Conservation (phyloP, 2,329 filamentous ascomycete genomes). For the Aspergillus melleus region DNA sequence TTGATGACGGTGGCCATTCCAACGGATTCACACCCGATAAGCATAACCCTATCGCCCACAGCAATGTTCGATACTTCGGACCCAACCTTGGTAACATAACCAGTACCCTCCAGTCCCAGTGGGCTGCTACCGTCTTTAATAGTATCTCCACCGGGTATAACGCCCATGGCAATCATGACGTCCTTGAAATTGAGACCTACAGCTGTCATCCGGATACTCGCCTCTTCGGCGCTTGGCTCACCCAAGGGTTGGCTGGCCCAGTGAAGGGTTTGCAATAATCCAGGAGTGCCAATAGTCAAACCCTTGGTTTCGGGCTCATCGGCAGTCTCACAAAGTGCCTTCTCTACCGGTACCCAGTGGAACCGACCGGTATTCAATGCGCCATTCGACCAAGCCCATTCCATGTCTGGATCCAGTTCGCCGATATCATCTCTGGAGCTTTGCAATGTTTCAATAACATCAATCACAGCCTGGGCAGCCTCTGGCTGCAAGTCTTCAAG, state of each 20-base stretch:
- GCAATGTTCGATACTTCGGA: background rate
- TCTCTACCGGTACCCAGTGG: background rate
- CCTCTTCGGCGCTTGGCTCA: conserved; percentile 12
- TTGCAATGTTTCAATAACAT: background rate
- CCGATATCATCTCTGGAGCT: background rate
- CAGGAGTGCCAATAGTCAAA: background rate
- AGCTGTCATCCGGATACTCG: conserved; percentile 35
- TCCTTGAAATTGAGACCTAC: conserved; percentile 29
- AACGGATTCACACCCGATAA: background rate
- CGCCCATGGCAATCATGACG: conserved; percentile 30
- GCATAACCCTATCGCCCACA: background rate
- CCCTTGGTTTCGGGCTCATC: background rate
- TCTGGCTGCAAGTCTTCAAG: background rate
- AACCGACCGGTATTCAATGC: background rate
- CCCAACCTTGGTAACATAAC: background rate
- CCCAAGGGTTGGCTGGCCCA: background rate
- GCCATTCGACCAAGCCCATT: background rate
- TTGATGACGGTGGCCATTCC: background rate
- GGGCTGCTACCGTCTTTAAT: background rate
- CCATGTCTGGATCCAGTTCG: background rate
- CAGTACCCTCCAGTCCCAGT: background rate
- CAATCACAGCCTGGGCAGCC: background rate
- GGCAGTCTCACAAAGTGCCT: background rate
- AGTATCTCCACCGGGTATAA: background rate
- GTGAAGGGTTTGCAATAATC: background rate